Evolutionary conservation across 208 protist species (phyloP).

Genomic region (Leishmania major): DNA sequence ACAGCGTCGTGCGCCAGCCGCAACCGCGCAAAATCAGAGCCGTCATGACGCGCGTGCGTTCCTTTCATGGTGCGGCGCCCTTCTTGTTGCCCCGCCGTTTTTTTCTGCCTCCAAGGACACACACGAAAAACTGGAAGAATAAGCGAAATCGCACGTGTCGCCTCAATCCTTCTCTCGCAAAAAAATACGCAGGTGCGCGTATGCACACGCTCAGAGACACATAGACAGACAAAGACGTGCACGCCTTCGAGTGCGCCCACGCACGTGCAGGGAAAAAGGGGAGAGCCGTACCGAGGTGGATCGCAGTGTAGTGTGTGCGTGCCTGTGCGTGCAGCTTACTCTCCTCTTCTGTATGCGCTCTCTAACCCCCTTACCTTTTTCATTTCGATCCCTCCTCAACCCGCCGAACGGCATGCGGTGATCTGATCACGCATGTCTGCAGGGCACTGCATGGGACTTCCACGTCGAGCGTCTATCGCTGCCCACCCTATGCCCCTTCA

Average conservation of each 20-base stretch:
- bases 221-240: not conserved
- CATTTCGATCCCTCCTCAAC: not conserved
- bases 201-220: too few relatives aligned
- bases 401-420: not conserved
- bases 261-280: not conserved
- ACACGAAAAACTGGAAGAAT: not conserved
- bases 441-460: not conserved
- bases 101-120: not conserved
- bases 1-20: not conserved
- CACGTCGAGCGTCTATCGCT: not conserved
- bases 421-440: not conserved
- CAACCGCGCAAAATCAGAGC: not conserved
- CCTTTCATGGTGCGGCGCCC: not conserved
- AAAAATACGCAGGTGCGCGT: not conserved
- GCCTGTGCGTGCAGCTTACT: not conserved
- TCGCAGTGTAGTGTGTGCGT: not conserved
- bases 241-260: not conserved
- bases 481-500: not conserved
- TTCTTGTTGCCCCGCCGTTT: not conserved
- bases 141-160: not conserved
- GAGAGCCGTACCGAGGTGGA: not conserved
- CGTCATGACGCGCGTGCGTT: not conserved
- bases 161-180: not conserved
- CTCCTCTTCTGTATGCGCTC: not conserved
- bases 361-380: not conserved